Conservation (phyloP, 2,329 filamentous ascomycete species). For the Hymenoscyphus infarciens region DNA sequence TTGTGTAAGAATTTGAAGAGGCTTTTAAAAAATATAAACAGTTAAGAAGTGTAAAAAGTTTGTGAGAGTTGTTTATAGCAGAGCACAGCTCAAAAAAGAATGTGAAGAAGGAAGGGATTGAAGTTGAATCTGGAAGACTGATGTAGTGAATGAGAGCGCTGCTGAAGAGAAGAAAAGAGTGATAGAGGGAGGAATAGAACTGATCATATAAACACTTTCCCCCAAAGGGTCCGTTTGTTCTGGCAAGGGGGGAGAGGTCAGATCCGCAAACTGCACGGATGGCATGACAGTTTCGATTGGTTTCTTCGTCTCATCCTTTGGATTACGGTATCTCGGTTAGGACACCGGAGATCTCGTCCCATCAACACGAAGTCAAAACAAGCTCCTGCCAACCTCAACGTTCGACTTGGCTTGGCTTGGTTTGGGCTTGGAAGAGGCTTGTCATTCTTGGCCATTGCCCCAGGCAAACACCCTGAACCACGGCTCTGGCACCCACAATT, state of each 20-base stretch:
- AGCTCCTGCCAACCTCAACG: not conserved
- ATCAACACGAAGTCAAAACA: not conserved
- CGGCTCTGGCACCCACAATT: not conserved
- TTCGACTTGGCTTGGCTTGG: not conserved
- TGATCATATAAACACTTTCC: slow-evolving; percentile 18
- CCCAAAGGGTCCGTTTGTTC: not conserved
- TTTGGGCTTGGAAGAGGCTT: not conserved
- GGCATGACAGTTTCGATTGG: slow-evolving; percentile 23
- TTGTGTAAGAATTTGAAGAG: slow-evolving; percentile 10
- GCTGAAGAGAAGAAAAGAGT: slow-evolving; percentile 21
- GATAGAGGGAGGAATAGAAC: slow-evolving; percentile 1
- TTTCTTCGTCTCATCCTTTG: slow-evolving; percentile 24
- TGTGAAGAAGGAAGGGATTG: slow-evolving; percentile 14
- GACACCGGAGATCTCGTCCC: not conserved
- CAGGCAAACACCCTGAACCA: not conserved
- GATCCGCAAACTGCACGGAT: not conserved
- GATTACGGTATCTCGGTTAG: not conserved
- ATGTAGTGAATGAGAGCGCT: slow-evolving; percentile 23
- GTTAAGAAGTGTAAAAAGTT: slow-evolving; percentile 10
- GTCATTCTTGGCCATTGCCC: not conserved
- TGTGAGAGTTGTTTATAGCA: slow-evolving; percentile 15
- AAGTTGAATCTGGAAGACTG: slow-evolving; percentile 13
- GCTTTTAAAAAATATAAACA: slow-evolving; percentile 26
- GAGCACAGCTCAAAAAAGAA: slow-evolving; percentile 32
- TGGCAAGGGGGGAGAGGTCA: not conserved